A percentile compares a stretch with the other conserved stretches of the same genome.
Evolutionary conservation across 202 grass and related monocot species (phyloP).

Genomic region (Carex arenaria): DNA sequence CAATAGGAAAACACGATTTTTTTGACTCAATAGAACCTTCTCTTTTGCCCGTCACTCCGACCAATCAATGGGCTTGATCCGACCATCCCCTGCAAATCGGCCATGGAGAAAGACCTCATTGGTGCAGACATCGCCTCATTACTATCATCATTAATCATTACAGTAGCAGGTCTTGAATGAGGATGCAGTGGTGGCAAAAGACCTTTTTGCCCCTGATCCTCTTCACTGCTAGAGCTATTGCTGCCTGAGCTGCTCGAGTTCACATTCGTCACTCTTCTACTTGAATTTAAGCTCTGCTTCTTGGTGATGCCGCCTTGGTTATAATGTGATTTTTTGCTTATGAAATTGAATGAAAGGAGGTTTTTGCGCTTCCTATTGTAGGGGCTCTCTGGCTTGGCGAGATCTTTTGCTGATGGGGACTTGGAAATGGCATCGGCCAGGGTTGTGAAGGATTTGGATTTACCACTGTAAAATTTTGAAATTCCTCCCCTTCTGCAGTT

Average conservation of each 20-base stretch:
- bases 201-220: conserved; percentile 22
- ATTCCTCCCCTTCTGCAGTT: conserved; percentile 39
- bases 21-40: conserved; percentile 27
- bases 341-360: conserved; percentile 46
- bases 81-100: conserved; percentile 27
- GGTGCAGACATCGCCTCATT: conserved; percentile 30
- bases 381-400: conserved; percentile 46
- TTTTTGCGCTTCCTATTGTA: conserved; percentile 65
- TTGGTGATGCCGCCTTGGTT: conserved; percentile 23
- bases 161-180: conserved; percentile 16
- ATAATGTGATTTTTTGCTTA: conserved; percentile 22
- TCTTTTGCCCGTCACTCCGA: conserved; percentile 50
- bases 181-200: conserved; percentile 33
- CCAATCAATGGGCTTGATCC: conserved; percentile 28
- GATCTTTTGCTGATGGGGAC: conserved; percentile 36
- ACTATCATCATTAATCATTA: conserved; percentile 16
- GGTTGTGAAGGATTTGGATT: conserved; percentile 57
- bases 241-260: conserved; percentile 77
- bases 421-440: conserved; percentile 32
- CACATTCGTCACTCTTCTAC: conserved; percentile 19
- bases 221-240: conserved; percentile 49
- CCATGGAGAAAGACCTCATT: conserved; percentile 31
- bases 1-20: not conserved
- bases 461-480: conserved; percentile 76
- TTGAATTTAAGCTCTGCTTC: conserved; percentile 28